A percentile compares a stretch with the other conserved stretches of the same genome.
These are phyloP conservation scores for Artemisia argyi DNA, from an alignment of 129 eudicot species.

Conservation along the genomic window DNA sequence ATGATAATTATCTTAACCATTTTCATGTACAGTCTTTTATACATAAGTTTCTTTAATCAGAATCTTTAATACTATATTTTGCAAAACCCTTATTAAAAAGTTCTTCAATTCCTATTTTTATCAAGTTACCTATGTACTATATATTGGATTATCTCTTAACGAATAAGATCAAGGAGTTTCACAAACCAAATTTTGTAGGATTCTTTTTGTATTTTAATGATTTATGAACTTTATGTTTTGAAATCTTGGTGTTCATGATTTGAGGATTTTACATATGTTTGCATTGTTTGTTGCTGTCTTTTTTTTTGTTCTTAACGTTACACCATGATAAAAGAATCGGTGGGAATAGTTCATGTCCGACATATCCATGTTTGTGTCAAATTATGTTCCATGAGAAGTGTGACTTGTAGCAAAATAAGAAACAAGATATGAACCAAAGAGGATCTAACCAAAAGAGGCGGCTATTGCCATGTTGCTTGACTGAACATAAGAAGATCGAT, in stretches of 20 bases:
- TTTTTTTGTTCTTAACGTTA: neutral
- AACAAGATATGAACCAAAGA: slow-evolving; percentile 6
- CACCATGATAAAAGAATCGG: neutral
- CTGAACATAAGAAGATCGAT: too few relatives aligned
- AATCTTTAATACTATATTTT: too few relatives aligned
- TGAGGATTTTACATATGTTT: neutral
- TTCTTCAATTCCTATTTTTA: too few relatives aligned
- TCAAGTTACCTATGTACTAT: too few relatives aligned
- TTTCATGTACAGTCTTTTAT: too few relatives aligned
- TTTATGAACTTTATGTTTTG: neutral
- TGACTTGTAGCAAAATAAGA: neutral
- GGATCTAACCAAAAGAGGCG: neutral
- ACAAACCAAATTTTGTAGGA: too few relatives aligned
- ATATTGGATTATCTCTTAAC: too few relatives aligned
- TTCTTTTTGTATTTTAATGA: neutral
- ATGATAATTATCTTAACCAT: too few relatives aligned
- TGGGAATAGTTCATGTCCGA: neutral
- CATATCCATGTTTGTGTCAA: neutral
- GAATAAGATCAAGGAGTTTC: too few relatives aligned
- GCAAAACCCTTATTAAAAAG: too few relatives aligned
- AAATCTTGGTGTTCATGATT: neutral
- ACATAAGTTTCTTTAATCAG: too few relatives aligned
- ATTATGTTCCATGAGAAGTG: neutral
- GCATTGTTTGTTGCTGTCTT: neutral
- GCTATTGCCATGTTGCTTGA: neutral